A percentile compares a stretch with the other conserved stretches of the same genome.
These are phyloP conservation scores for Cetraspora pellucida DNA, from an alignment of 192 early-diverging fungal species.

Conservation along the genomic window DNA sequence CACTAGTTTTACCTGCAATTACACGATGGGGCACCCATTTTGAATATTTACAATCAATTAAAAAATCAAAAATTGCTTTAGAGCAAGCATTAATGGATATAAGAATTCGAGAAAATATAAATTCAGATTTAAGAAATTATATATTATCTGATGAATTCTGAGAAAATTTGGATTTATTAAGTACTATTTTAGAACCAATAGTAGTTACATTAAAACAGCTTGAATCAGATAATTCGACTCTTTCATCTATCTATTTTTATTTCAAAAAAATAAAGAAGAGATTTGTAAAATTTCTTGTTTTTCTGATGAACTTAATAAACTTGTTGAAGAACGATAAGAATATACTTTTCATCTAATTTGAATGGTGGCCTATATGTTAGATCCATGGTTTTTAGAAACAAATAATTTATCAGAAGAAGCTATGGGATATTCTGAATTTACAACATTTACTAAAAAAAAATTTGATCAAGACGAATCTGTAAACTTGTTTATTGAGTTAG, in stretches of 20 bases:
- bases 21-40: neutral
- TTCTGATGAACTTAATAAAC: neutral
- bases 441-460: neutral
- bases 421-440: neutral
- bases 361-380: neutral
- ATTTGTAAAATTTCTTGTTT: neutral
- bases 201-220: neutral
- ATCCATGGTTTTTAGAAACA: constrained; percentile 7
- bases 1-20: neutral
- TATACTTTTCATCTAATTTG: neutral
- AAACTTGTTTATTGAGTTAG: neutral
- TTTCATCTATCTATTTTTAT: neutral
- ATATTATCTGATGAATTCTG: neutral
- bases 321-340: neutral
- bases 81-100: neutral
- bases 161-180: neutral
- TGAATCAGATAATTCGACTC: neutral
- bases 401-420: neutral
- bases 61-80: neutral
- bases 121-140: neutral
- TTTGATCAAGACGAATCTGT: neutral
- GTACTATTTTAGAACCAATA: neutral
- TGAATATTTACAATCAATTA: neutral
- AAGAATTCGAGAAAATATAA: neutral
- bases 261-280: neutral